Base-by-base conservation (phyloP, 164 flowering plant species). In the Piper longum region DNA sequence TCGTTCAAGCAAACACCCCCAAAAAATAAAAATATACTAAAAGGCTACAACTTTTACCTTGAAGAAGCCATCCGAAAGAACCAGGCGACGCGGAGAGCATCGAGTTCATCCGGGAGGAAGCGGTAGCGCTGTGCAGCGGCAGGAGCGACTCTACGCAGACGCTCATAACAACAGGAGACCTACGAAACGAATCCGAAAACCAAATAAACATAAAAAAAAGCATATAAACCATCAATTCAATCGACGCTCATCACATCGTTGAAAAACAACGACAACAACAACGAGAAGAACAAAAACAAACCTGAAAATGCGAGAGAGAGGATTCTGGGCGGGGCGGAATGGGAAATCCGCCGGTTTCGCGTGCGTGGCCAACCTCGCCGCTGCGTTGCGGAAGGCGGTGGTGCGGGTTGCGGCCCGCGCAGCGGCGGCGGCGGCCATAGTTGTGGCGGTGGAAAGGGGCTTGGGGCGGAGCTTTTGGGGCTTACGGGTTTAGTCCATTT, bases 61-160 rank as follows among this genome's bases (percentile, higher is more conserved):
- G 92, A 43, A 74, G 68, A 52, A 78, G 81, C 97, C 95, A 86
- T 51, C 86, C 83, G 59, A 66, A 82, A 61, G 68, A 41, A 16
- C 79, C 74, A 36, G 78, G 82, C 70, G 88, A 77, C 54, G 74
- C 85, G 4, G 97, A 82, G n/a, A 90, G 86, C 95, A 82, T 84
- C 7, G 97, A 90, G 69, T 74, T 85, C 51, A 90, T 81, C 80
- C 87, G 77, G 41, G 95, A 87, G 41, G 89, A 83, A 64, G 97
- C 91, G 16, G 95, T 87, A 18, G 92, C 92, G 12, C 87, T 80
- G 78, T 90, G 95, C 74, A 77, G 80, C 12, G 97, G 97, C 67
- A 90, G 73, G 85, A 87, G 68, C 6, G 95, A 73, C 36, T 83
- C 85, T 45, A 86, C 74, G 54, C 81, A 75, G 72, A 78, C 69